Conservation (phyloP, 345 rosid genomes). For the Rhizophora mangle region DNA sequence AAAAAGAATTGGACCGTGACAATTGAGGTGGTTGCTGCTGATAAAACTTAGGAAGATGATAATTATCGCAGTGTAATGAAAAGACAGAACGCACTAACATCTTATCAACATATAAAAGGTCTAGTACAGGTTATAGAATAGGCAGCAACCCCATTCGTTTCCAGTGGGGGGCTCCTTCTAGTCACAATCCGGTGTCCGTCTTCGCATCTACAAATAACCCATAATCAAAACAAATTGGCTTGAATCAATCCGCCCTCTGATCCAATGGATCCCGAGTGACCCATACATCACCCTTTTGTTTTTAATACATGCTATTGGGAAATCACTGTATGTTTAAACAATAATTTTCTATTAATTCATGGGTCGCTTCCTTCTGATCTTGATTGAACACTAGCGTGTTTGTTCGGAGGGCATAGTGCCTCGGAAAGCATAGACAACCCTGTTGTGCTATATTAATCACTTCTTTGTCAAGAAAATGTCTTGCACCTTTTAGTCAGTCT, state of each 20-base stretch:
- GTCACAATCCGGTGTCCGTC: no score
- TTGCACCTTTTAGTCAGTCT: slow-evolving; percentile 33
- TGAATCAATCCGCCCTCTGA: no score
- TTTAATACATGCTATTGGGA: no score
- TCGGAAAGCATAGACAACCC: slow-evolving; percentile 43
- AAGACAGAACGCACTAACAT: slow-evolving; percentile 5
- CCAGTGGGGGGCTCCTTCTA: no score
- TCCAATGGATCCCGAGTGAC: no score
- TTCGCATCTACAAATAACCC: no score
- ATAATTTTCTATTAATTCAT: background rate
- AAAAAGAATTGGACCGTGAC: slow-evolving; percentile 17
- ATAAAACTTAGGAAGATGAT: background rate
- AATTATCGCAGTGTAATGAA: slow-evolving; percentile 2
- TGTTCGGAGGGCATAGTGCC: slow-evolving; percentile 34
- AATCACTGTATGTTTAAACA: no score
- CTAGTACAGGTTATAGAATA: background rate
- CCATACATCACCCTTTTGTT: no score
- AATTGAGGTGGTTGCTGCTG: background rate
- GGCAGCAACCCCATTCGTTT: background rate
- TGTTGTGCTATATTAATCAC: slow-evolving; percentile 20
- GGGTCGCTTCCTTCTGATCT: slow-evolving; percentile 7
- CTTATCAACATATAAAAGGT: background rate
- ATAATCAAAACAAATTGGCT: no score
- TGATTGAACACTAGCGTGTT: slow-evolving; percentile 1
- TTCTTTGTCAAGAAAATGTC: slow-evolving; percentile 35